phyloP scores from a whole-genome alignment of 1,139 yeast genomes.

The Kluyveromyces sp. region DNA sequence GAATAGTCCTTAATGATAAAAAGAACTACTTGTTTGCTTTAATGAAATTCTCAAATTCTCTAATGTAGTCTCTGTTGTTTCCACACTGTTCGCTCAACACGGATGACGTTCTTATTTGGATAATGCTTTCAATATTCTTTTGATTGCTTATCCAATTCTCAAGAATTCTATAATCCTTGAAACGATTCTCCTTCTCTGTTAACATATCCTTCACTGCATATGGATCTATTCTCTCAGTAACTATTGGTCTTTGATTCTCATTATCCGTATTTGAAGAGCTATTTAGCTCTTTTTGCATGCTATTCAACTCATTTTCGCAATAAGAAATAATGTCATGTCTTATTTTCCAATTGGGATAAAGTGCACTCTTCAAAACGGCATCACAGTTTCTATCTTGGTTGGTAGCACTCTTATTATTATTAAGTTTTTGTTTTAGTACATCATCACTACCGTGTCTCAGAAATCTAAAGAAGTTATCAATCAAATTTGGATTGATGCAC shows the following conservation, averaged over 20 bases:
- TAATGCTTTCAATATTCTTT: constrained; percentile 34
- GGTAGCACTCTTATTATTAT: constrained; percentile 25
- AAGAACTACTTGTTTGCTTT: constrained; percentile 3
- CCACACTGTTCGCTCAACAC: constrained; percentile 34
- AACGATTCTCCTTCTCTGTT: constrained; percentile 25
- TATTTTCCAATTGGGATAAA: constrained; percentile 38
- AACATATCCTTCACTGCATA: constrained; percentile 36
- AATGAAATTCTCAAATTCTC: constrained; percentile 15
- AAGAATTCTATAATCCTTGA: constrained; percentile 25
- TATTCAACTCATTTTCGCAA: constrained; percentile 30
- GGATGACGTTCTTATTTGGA: constrained; percentile 31
- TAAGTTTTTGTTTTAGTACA: constrained; percentile 34
- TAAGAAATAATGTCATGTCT: constrained; percentile 33
- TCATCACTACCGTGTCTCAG: constrained; percentile 41
- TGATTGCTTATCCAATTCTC: constrained; percentile 35
- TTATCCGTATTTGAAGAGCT: constrained; percentile 12
- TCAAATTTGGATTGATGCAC: constrained; percentile 35
- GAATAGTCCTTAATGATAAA: constrained; percentile 31
- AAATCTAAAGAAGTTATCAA: constrained; percentile 35
- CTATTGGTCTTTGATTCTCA: constrained; percentile 11
- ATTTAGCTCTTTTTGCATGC: constrained; percentile 27
- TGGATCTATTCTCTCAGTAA: constrained; percentile 37
- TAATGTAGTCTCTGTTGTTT: constrained; percentile 22
- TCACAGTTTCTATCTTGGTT: constrained; percentile 24
- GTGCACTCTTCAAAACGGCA: constrained; percentile 27